Base-by-base conservation (phyloP, 2,329 filamentous ascomycete genomes). In the Epichloe coenophiala region DNA sequence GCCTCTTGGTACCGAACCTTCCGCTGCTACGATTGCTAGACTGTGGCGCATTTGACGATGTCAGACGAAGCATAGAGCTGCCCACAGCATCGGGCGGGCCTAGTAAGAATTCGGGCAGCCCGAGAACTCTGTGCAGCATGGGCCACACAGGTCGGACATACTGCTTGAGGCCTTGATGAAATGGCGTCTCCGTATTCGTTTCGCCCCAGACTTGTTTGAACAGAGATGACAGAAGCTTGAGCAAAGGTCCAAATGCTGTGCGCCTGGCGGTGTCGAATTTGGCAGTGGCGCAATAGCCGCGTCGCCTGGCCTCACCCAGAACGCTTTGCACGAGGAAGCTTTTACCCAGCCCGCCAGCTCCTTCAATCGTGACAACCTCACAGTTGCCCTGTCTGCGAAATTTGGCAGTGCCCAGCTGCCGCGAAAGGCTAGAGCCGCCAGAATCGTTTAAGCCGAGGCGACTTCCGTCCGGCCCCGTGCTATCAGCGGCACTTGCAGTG, bases 191-290 rank as follows among this genome's bases (percentile, higher is more conserved):
- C 0, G 80, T 83, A 57, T 83, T 79, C 39, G 75, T 74, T 61
- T 84, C 81, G 1, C 80, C 80, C 71, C 80, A 84, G 3, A 83
- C 77, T 60, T 84, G 81, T 58, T 79, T 79, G 63, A 84, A 83
- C 15, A 84, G 66, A 17, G 78, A 83, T 11, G 80, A 83, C 11
- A 84, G 64, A n/a, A 84, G 65, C 62, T 78, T 82, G 27, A 84
- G 70, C 39, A 84, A 64, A 4, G 81, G 80, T 1, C 79, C 80
- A 60, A 82, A 84, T 3, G 81, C 77, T 8, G 72, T 77, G 57
- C 74, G 74, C 56, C 76, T 71, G 0, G 79, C 75, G 1, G 75
- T 77, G 58, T 84, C 81, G 53, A 84, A 84, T 59, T 84, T 84
- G 40, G 80, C 76, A 35, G 78, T 81, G 6, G 80, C 78, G 57